These are phyloP conservation scores for Excoecaria agallocha DNA, from an alignment of 345 rosid genomes.

Conservation along the genomic window DNA sequence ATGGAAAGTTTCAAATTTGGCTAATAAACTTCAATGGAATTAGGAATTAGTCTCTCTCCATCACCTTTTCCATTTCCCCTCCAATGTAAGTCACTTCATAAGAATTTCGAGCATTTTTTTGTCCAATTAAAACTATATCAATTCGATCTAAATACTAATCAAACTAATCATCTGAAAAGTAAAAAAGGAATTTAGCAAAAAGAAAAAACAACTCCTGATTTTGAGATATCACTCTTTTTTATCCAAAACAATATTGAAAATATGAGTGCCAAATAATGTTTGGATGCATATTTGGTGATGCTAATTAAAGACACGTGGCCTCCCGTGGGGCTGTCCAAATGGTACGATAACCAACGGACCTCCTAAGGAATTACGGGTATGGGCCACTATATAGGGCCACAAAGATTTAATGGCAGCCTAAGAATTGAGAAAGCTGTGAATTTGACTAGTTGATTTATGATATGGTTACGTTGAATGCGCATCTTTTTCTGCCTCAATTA, in stretches of 20 bases:
- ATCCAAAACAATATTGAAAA: not conserved
- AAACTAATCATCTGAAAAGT: not conserved
- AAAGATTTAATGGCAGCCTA: not conserved
- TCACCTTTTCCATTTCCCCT: not conserved
- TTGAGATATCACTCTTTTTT: not conserved
- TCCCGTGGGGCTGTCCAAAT: not conserved
- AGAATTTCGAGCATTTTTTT: too few species aligned
- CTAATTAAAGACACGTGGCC: not conserved
- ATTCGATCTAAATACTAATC: not conserved
- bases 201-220: not conserved
- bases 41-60: not conserved
- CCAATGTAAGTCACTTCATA: not conserved
- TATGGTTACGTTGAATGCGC: not conserved
- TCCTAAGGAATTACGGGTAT: not conserved
- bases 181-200: not conserved
- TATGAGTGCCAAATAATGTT: not conserved
- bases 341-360: not conserved
- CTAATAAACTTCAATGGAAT: not conserved
- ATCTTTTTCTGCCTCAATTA: not conserved
- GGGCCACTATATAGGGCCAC: not conserved
- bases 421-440: not conserved
- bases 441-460: constrained; percentile 8
- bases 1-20: not conserved
- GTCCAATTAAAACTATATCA: not conserved
- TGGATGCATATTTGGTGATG: not conserved